phyloP scores from a whole-genome alignment of 2,329 filamentous ascomycete species.

The Colletotrichum tamarilloi region DNA sequence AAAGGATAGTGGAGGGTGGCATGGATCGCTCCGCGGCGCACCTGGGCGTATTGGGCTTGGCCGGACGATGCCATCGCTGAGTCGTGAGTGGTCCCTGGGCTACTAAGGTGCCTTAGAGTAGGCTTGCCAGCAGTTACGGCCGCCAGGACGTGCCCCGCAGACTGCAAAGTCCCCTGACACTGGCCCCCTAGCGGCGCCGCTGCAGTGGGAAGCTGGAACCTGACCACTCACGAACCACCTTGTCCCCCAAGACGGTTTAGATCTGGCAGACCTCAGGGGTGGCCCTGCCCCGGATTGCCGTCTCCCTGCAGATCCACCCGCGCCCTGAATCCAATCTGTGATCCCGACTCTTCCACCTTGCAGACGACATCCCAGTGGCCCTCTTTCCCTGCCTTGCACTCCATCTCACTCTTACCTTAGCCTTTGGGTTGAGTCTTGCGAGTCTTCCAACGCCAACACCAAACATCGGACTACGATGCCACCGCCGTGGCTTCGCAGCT shows the following conservation, averaged over 20 bases:
- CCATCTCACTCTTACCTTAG: conserved; percentile 14
- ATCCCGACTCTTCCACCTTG: not conserved
- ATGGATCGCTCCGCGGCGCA: conserved; percentile 22
- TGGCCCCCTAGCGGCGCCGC: conserved; percentile 14
- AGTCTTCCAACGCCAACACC: conserved; percentile 1
- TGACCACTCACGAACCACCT: conserved; percentile 13
- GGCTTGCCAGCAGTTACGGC: not conserved
- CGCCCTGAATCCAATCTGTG: not conserved
- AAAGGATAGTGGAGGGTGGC: conserved; percentile 11
- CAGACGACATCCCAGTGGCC: conserved; percentile 15
- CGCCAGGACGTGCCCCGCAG: conserved; percentile 1
- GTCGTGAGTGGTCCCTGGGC: conserved; percentile 13
- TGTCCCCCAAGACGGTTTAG: not conserved
- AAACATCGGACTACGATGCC: conserved; percentile 1
- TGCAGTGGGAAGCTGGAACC: conserved; percentile 23
- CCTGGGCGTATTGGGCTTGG: conserved; percentile 21
- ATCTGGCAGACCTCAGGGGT: conserved; percentile 1
- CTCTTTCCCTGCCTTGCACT: conserved; percentile 27
- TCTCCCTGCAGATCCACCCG: conserved; percentile 30
- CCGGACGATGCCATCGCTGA: conserved; percentile 24
- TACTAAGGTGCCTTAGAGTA: too few species aligned
- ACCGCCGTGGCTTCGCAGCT: conserved; percentile 1
- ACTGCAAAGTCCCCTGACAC: conserved; percentile 10
- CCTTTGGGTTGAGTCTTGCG: not conserved
- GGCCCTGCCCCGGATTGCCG: conserved; percentile 20